These are phyloP conservation scores for Allium sativum DNA, from an alignment of 106 monocot species.

Conservation along the genomic window DNA sequence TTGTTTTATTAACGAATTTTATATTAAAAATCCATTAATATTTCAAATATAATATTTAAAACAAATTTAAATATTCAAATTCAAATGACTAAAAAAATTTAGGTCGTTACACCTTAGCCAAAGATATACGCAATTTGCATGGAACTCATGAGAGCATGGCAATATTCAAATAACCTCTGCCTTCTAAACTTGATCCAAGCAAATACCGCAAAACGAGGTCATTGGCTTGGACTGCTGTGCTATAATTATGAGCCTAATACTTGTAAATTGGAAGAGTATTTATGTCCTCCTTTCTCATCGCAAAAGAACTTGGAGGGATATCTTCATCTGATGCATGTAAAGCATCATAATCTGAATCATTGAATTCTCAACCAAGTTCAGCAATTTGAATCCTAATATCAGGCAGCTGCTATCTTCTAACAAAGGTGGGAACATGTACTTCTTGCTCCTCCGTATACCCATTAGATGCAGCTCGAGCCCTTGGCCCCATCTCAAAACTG, in stretches of 20 bases:
- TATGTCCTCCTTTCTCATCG: slow-evolving; percentile 3
- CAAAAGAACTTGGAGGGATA: background rate
- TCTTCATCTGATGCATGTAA: slow-evolving; percentile 8
- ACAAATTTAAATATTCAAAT: too few relatives aligned
- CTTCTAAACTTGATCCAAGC: slow-evolving; percentile 78
- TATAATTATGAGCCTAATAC: slow-evolving; percentile 11
- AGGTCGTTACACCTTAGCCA: too few relatives aligned
- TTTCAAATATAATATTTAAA: too few relatives aligned
- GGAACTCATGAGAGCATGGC: slow-evolving; percentile 95
- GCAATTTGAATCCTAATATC: slow-evolving; percentile 8
- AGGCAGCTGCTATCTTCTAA: slow-evolving; percentile 3
- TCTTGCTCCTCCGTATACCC: background rate
- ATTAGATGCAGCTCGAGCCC: background rate
- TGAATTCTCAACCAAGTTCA: background rate
- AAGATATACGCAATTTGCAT: too few relatives aligned
- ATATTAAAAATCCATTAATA: too few relatives aligned
- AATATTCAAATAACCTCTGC: slow-evolving; percentile 79
- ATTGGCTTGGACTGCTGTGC: slow-evolving; percentile 34
- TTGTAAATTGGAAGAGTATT: slow-evolving; percentile 6
- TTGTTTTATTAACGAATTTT: too few relatives aligned
- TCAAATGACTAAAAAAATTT: too few relatives aligned
- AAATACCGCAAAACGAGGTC: slow-evolving; percentile 85
- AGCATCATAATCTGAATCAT: background rate
- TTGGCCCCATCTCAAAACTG: background rate
- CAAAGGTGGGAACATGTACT: slow-evolving; percentile 1